Conservation (phyloP, 2,329 filamentous ascomycete genomes). For the Sporothrix schenckii region DNA sequence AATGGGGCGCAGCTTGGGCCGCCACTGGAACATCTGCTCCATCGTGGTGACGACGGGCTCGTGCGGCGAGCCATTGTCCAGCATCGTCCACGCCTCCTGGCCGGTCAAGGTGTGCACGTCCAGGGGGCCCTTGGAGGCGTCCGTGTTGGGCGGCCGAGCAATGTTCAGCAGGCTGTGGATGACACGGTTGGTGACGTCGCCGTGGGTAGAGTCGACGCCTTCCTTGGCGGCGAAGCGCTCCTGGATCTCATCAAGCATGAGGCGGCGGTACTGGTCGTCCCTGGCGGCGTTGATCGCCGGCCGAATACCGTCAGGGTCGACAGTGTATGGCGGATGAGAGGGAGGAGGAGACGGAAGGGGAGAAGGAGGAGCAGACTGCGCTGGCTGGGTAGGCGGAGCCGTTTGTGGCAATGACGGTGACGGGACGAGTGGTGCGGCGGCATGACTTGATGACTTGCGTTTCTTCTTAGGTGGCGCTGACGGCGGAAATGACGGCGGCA, state of each 20-base stretch:
- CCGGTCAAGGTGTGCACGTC: slow-evolving; percentile 36
- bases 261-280: slow-evolving; percentile 32
- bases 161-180: slow-evolving; percentile 33
- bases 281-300: slow-evolving; percentile 30
- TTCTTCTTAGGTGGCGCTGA: slow-evolving; percentile 15
- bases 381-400: neutral
- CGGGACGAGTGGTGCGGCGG: neutral
- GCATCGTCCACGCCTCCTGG: slow-evolving; percentile 33
- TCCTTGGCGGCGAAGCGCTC: neutral
- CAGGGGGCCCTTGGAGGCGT: slow-evolving; percentile 17
- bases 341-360: neutral
- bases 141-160: slow-evolving; percentile 31
- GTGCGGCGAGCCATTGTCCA: slow-evolving; percentile 34
- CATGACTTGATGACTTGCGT: neutral
- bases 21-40: slow-evolving; percentile 40
- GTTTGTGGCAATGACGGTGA: neutral
- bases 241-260: slow-evolving; percentile 33
- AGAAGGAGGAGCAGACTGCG: neutral
- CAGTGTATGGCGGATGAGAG: neutral
- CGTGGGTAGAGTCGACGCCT: slow-evolving; percentile 31
- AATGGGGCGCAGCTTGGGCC: slow-evolving; percentile 37
- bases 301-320: slow-evolving; percentile 10
- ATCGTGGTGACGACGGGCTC: slow-evolving; percentile 38
- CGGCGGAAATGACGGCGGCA: neutral
- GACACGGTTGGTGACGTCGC: slow-evolving; percentile 33